A percentile compares a stretch with the other conserved stretches of the same genome.
phyloP scores from a whole-genome alignment of 352 stramenopile genomes.

The Pythium dissimile region DNA sequence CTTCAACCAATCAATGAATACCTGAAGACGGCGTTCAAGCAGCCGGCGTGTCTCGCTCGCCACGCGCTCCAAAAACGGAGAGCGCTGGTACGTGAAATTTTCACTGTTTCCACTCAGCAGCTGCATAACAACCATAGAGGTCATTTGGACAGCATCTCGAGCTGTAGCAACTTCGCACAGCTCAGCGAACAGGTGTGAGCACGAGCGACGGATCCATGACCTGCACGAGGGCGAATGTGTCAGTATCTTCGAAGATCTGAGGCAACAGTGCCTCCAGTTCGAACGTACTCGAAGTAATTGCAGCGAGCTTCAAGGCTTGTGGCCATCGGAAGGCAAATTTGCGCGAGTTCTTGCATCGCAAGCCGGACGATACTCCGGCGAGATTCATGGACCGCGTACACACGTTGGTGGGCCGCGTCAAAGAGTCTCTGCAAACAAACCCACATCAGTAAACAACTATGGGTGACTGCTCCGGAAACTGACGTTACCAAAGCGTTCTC shows the following conservation, averaged over 20 bases:
- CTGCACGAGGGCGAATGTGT: neutral
- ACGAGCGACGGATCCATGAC: slow-evolving; percentile 13
- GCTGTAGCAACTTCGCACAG: neutral
- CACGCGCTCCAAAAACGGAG: neutral
- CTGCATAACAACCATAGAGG: neutral
- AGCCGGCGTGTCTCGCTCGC: neutral
- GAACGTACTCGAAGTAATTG: slow-evolving; percentile 1
- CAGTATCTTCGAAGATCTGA: neutral
- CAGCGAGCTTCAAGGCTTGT: neutral
- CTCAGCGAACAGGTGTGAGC: slow-evolving; percentile 9
- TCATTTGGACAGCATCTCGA: neutral
- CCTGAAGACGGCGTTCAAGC: slow-evolving; percentile 6
- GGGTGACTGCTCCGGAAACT: neutral
- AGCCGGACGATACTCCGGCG: slow-evolving; percentile 4
- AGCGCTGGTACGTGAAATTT: neutral
- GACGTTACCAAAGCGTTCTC: slow-evolving; percentile 9
- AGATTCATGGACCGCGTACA: neutral
- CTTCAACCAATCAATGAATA: neutral
- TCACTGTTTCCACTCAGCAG: slow-evolving; percentile 2
- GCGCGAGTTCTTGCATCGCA: slow-evolving; percentile 8
- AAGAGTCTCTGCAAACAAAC: neutral
- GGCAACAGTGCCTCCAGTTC: too few species aligned
- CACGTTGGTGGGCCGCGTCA: neutral
- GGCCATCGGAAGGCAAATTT: neutral
- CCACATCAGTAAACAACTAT: neutral